A percentile compares a stretch with the other conserved stretches of the same genome.
Conservation (phyloP, 805 yeast genomes). For the Spathaspora boniae region DNA sequence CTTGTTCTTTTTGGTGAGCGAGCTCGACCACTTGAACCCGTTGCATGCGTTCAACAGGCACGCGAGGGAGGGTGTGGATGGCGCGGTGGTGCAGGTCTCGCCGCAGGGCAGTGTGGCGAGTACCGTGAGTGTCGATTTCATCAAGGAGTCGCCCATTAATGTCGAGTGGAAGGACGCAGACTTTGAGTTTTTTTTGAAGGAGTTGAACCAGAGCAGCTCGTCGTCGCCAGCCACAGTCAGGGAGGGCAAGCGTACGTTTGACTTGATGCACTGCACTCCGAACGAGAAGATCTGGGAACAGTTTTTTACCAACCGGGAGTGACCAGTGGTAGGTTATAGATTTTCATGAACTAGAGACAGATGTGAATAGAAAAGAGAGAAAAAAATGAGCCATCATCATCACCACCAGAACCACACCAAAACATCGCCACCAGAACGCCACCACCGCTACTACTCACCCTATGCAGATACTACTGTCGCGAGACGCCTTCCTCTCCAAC, state of each 20-base stretch:
- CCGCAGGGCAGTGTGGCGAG: not conserved
- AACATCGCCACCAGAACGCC: not conserved
- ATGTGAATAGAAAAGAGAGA: no score
- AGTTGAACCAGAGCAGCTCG: constrained; percentile 26
- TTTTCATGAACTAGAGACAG: no score
- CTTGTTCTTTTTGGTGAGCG: constrained; percentile 31
- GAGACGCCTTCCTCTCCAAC: constrained; percentile 62
- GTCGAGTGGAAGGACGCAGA: constrained; percentile 12
- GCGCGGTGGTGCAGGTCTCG: not conserved
- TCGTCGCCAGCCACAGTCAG: constrained; percentile 13
- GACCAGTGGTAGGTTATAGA: no score
- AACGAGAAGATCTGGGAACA: constrained; percentile 70
- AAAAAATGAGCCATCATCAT: no score
- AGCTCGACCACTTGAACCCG: constrained; percentile 7
- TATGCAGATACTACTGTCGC: constrained; percentile 43
- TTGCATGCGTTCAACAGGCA: constrained; percentile 2
- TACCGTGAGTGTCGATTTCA: not conserved
- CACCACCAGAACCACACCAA: constrained; percentile 1
- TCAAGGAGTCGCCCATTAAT: constrained; percentile 1
- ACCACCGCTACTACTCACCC: constrained; percentile 1
- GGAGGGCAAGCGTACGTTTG: constrained; percentile 57
- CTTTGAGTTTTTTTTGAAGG: constrained; percentile 47
- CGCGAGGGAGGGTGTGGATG: not conserved
- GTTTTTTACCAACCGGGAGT: constrained; percentile 37
- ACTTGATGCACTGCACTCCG: constrained; percentile 60